phyloP scores from a whole-genome alignment of 495 filamentous ascomycete species.

The Penicillium soppii region DNA sequence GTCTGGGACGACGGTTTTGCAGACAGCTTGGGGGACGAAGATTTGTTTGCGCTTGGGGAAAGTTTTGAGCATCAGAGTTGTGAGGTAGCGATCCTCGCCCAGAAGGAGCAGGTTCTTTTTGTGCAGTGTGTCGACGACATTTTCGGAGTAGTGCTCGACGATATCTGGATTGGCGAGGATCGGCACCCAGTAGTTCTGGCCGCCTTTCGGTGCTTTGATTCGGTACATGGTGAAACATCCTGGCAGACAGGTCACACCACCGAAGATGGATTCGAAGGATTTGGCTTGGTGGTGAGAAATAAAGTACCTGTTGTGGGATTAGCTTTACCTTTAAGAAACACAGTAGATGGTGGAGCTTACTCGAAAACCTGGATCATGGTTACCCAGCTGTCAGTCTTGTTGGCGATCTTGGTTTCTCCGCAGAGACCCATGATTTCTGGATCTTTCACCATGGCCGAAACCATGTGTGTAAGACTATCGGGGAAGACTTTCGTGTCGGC shows the following conservation, averaged over 20 bases:
- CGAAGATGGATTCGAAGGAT: conserved; percentile 97
- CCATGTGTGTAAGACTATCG: conserved; percentile 96
- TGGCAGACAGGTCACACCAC: conserved; percentile 97
- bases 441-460: conserved; percentile 98
- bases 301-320: conserved; percentile 62
- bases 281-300: conserved; percentile 97
- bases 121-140: conserved; percentile 97
- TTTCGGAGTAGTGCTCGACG: conserved; percentile 98
- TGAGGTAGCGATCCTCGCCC: conserved; percentile 95
- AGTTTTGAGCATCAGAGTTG: conserved; percentile 95
- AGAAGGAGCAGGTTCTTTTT: conserved; percentile 96
- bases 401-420: conserved; percentile 99
- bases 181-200: conserved; percentile 98
- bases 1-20: conserved; percentile 96
- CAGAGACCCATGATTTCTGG: conserved; percentile 99
- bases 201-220: conserved; percentile 98
- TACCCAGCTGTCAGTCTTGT: conserved; percentile 93
- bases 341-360: conserved; percentile 25
- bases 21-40: conserved; percentile 97
- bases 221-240: conserved; percentile 99
- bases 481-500: conserved; percentile 99
- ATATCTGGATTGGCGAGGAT: conserved; percentile 98
- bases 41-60: conserved; percentile 99
- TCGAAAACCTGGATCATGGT: conserved; percentile 99
- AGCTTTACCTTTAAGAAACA: conserved; percentile 12